These are phyloP conservation scores for Colletotrichum sp. DNA, from an alignment of 2,329 filamentous ascomycete genomes.

Conservation along the genomic window DNA sequence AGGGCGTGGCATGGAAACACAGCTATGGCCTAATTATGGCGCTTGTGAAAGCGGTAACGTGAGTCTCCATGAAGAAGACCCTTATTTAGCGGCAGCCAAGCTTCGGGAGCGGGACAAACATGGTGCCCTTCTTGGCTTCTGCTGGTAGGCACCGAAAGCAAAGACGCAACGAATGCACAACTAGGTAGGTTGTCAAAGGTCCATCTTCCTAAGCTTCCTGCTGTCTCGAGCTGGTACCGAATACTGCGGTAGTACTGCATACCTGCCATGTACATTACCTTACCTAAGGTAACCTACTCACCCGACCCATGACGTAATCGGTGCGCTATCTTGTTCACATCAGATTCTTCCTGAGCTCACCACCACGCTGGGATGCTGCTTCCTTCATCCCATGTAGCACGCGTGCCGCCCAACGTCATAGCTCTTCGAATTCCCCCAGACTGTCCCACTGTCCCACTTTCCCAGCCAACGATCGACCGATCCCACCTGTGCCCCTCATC, in stretches of 20 bases:
- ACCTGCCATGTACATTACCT: not conserved
- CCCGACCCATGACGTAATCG: conserved; percentile 2
- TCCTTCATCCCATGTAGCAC: not conserved
- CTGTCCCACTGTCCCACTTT: not conserved
- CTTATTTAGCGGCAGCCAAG: not conserved
- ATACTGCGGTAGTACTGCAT: not conserved
- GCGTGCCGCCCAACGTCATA: conserved; percentile 7
- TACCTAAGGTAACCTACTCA: not conserved
- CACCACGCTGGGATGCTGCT: not conserved
- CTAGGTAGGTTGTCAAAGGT: not conserved
- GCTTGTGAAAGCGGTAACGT: not conserved
- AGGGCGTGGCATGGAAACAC: not conserved
- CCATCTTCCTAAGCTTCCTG: not conserved
- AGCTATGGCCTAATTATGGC: not conserved
- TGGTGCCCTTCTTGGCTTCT: not conserved
- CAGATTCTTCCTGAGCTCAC: not conserved
- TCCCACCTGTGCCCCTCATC: not conserved
- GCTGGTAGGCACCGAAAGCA: not conserved
- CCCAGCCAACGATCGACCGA: not conserved
- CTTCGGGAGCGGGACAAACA: not conserved
- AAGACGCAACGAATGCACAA: not conserved
- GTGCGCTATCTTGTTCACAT: not conserved
- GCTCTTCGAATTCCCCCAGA: not conserved
- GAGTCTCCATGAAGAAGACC: not conserved
- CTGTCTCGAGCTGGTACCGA: not conserved